Evolutionary conservation across 495 filamentous ascomycete species (phyloP), one percentile per base, ranked within the genome.

Genomic region (Penicillium crystallinum): DNA sequence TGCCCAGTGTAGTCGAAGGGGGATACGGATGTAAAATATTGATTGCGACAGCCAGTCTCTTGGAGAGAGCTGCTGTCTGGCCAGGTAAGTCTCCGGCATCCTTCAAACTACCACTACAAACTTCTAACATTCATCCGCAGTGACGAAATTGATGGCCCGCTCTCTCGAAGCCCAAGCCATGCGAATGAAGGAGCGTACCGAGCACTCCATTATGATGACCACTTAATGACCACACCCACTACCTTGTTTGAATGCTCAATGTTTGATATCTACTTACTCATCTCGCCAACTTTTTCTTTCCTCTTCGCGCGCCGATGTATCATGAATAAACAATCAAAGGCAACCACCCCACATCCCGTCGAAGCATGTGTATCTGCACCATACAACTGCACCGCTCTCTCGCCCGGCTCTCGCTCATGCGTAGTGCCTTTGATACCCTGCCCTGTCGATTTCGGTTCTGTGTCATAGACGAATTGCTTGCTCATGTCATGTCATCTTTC

Each of bases 41-140:
- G 59, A 77, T 87, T 58, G 82, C 92, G 46, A 93, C 89, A 55
- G 91, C 92, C 14, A 87, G 86, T 70, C 86, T 96, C 79, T 80
- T 98, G 52, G 90, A 93, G 55, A 86, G 90, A 65, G 87, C 88
- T 54, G 83, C 88, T 58, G 88, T 96, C 14, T 98, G 92, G 92
- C 92, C 92, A 68, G 83, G 90, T 92, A 76, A 74, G 82, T 75
- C 29, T 9, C 5, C 4, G 9, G 18, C 22, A 8, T 15, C 18
- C 9, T 46, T 9, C 22, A 21, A n/a, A 5, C 14, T 0, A 5
- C 15, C 11, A 14, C 46, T 9, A 29, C 2, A n/a, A 14, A 11
- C 14, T 6, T 35, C 56, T 59, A 52, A 59, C 43, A 34, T 40
- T 14, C 2, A 30, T 10, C 17, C 17, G 15, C 58, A 89, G 90